Evolutionary conservation across 495 filamentous ascomycete species (phyloP).

Genomic region (Penicillium egyptiacum): DNA sequence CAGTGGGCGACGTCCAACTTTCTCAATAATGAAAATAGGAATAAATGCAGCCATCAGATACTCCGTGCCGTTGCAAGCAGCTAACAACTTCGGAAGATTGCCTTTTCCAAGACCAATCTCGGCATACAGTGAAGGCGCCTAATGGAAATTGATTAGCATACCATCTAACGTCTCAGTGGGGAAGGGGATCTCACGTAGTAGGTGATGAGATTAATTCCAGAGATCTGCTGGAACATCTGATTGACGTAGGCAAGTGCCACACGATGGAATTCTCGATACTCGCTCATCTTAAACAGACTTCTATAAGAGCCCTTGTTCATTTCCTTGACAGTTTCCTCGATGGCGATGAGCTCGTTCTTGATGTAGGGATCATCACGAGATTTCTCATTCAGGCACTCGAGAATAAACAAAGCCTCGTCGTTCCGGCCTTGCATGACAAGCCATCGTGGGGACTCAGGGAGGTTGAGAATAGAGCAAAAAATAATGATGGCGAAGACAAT

Average conservation of each 20-base stretch:
- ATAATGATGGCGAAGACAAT: conserved; percentile 63
- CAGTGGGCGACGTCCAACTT: conserved; percentile 61
- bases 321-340: conserved; percentile 68
- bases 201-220: conserved; percentile 69
- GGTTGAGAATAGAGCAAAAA: conserved; percentile 53
- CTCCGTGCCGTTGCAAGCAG: conserved; percentile 64
- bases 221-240: conserved; percentile 54
- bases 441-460: conserved; percentile 74
- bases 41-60: conserved; percentile 69
- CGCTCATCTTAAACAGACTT: conserved; percentile 50
- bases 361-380: conserved; percentile 51
- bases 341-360: conserved; percentile 49
- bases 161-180: conserved; percentile 4
- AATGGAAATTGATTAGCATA: conserved; percentile 37
- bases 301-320: conserved; percentile 58
- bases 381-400: conserved; percentile 49
- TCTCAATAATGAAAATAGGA: conserved; percentile 64
- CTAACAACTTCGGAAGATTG: conserved; percentile 30
- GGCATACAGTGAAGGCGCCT: conserved; percentile 32
- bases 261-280: conserved; percentile 66
- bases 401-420: conserved; percentile 61
- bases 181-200: conserved; percentile 59
- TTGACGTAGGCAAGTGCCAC: conserved; percentile 63
- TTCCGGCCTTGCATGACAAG: conserved; percentile 64
- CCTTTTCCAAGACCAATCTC: conserved; percentile 49